These are phyloP conservation scores for Salmacisia buchloeana DNA, from an alignment of 1,284 basidiomycete species.

Conservation along the genomic window DNA sequence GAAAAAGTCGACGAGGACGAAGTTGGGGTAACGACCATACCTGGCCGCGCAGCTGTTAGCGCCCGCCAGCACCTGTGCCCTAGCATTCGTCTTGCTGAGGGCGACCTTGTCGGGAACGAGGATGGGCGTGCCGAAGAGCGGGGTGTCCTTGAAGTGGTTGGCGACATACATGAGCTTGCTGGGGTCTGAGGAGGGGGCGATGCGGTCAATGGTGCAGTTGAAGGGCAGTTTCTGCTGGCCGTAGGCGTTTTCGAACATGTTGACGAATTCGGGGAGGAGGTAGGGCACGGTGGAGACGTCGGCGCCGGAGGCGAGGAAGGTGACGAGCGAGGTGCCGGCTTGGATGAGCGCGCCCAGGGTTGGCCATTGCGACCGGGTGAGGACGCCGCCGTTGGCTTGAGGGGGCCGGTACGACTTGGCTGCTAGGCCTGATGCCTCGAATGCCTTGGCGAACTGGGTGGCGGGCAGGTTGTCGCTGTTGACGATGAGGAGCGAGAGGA, in stretches of 20 bases:
- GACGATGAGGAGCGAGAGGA: constrained; percentile 50
- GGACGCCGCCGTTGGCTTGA: constrained; percentile 49
- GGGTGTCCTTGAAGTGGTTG: constrained; percentile 71
- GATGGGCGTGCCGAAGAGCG: constrained; percentile 55
- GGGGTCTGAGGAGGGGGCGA: constrained; percentile 61
- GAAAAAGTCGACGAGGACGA: constrained; percentile 67
- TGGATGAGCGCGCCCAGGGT: constrained; percentile 76
- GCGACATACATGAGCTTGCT: constrained; percentile 58
- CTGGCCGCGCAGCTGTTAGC: constrained; percentile 31
- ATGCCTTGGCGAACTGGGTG: constrained; percentile 54
- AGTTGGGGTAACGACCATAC: constrained; percentile 56
- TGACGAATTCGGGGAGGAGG: constrained; percentile 84
- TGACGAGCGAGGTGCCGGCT: constrained; percentile 68
- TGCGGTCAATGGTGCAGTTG: constrained; percentile 78
- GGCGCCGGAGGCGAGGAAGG: constrained; percentile 76
- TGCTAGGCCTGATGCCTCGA: constrained; percentile 66
- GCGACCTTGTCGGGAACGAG: constrained; percentile 63
- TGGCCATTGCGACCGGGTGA: constrained; percentile 65
- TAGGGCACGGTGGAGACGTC: constrained; percentile 67
- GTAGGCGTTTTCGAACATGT: constrained; percentile 85
- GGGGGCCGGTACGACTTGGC: constrained; percentile 66
- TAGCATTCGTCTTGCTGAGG: constrained; percentile 56
- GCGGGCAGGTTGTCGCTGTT: constrained; percentile 41
- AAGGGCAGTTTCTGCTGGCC: constrained; percentile 72
- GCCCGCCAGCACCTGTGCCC: constrained; percentile 19